These are phyloP conservation scores for Citrus australasica DNA, from an alignment of 345 rosid species.

Conservation along the genomic window DNA sequence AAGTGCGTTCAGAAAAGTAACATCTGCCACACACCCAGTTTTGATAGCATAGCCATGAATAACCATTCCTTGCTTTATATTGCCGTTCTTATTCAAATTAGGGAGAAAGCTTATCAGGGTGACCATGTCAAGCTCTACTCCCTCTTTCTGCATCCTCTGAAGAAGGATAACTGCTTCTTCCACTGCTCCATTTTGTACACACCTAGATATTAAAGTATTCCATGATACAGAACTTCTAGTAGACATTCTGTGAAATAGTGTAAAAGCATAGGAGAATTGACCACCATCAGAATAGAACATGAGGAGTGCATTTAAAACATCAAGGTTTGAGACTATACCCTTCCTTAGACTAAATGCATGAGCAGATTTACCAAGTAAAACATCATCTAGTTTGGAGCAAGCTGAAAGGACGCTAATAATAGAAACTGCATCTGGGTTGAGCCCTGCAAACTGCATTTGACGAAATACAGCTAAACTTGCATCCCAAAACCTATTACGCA, in stretches of 20 bases:
- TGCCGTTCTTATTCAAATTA: conserved; percentile 3
- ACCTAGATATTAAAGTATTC: conserved; percentile 41
- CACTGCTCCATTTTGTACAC: conserved; percentile 28
- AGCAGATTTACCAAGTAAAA: conserved; percentile 35
- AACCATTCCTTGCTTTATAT: conserved; percentile 25
- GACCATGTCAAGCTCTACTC: conserved; percentile 30
- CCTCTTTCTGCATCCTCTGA: conserved; percentile 40
- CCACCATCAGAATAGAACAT: conserved; percentile 33
- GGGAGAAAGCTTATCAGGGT: conserved; percentile 36
- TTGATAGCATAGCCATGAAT: conserved; percentile 40
- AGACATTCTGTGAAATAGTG: conserved; percentile 32
- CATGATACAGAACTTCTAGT: conserved; percentile 32
- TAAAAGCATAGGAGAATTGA: conserved; percentile 21
- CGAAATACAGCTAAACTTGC: conserved; percentile 31
- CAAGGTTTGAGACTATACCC: conserved; percentile 30
- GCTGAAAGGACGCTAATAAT: conserved; percentile 31
- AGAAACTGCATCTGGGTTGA: conserved; percentile 34
- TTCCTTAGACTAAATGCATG: conserved; percentile 41
- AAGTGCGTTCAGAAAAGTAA: conserved; percentile 35
- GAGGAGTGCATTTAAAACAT: conserved; percentile 38
- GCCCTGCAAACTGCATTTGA: conserved; percentile 38
- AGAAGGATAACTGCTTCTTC: conserved; percentile 35
- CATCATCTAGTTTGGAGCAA: conserved; percentile 32
- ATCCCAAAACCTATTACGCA: conserved; percentile 31
- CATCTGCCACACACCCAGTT: conserved; percentile 23